Evolutionary conservation across 306 rosid genomes (phyloP).

Genomic region (Cucurbita moschata): DNA sequence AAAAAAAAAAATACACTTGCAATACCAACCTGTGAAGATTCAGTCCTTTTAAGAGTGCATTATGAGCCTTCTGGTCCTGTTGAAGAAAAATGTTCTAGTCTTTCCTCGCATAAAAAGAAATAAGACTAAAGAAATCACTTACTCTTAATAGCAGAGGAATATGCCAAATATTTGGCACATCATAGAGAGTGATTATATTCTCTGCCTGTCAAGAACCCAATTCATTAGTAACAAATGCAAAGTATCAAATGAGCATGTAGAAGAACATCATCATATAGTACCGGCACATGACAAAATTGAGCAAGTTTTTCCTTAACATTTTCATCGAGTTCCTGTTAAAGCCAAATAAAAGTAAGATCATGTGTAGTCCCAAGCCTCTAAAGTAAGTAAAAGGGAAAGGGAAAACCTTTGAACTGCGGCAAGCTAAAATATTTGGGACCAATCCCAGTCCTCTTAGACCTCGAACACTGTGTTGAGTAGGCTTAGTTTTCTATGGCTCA

Average conservation of each 20-base stretch:
- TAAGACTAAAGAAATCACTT: slow-evolving; percentile 9
- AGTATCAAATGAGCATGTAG: not conserved
- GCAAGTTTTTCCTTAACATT: slow-evolving; percentile 66
- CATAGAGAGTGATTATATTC: slow-evolving; percentile 69
- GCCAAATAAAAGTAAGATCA: not conserved
- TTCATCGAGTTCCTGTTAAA: slow-evolving; percentile 52
- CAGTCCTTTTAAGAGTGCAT: slow-evolving; percentile 29
- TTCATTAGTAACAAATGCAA: slow-evolving; percentile 4
- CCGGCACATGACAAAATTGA: slow-evolving; percentile 96
- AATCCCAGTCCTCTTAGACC: slow-evolving; percentile 32
- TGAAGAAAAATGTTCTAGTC: not conserved
- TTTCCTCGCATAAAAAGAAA: not conserved
- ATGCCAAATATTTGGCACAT: slow-evolving; percentile 96
- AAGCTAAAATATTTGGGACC: slow-evolving; percentile 34
- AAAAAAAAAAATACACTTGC: not conserved
- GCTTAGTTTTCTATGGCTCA: slow-evolving; percentile 32
- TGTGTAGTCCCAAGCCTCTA: not conserved
- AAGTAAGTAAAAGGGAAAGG: not conserved
- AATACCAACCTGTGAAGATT: slow-evolving; percentile 29
- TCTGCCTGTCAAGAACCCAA: slow-evolving; percentile 38
- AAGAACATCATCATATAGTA: slow-evolving; percentile 13
- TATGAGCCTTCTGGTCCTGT: slow-evolving; percentile 38
- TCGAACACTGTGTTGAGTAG: slow-evolving; percentile 41
- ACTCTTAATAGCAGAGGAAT: slow-evolving; percentile 81
- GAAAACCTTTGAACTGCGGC: slow-evolving; percentile 37